These are phyloP conservation scores for Abrus precatorius DNA, from an alignment of 306 rosid species.

Conservation along the genomic window DNA sequence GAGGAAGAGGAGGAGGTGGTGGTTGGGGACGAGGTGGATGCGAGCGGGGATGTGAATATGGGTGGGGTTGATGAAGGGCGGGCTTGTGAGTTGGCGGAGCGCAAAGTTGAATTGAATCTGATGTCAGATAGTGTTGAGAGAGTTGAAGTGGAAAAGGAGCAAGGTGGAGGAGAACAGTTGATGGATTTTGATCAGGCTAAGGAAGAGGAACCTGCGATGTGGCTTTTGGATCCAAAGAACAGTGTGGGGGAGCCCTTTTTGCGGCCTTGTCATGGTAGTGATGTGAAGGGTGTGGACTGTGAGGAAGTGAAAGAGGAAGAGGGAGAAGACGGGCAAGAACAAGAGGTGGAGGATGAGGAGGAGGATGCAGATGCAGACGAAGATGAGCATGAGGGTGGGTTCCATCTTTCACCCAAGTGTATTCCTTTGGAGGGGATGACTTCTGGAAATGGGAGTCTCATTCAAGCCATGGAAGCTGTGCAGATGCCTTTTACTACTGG, in stretches of 20 bases:
- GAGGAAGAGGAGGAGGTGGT: slow-evolving; percentile 48
- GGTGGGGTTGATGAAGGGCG: slow-evolving; percentile 54
- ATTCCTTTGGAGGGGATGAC: slow-evolving; percentile 69
- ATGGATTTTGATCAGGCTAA: slow-evolving; percentile 71
- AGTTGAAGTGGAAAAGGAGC: slow-evolving; percentile 51
- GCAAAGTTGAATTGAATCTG: slow-evolving; percentile 63
- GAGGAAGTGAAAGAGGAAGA: slow-evolving; percentile 54
- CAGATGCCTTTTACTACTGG: slow-evolving; percentile 67
- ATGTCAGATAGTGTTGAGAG: slow-evolving; percentile 62
- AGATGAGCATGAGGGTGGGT: slow-evolving; percentile 65
- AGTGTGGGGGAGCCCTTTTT: slow-evolving; percentile 56
- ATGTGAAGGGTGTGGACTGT: slow-evolving; percentile 50
- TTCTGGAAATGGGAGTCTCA: slow-evolving; percentile 67
- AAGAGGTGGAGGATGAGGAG: slow-evolving; percentile 25
- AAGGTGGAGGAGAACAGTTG: slow-evolving; percentile 52
- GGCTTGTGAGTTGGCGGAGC: slow-evolving; percentile 65
- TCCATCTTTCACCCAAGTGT: slow-evolving; percentile 67
- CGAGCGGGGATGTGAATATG: slow-evolving; percentile 52
- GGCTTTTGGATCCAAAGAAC: slow-evolving; percentile 66
- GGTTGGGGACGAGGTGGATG: slow-evolving; percentile 53
- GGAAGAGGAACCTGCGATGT: slow-evolving; percentile 62
- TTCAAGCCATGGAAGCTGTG: slow-evolving; percentile 64
- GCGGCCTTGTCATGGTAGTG: slow-evolving; percentile 62
- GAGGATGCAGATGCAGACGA: slow-evolving; percentile 63
- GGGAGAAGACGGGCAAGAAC: slow-evolving; percentile 51